A percentile compares a stretch with the other conserved stretches of the same genome.
phyloP scores from a whole-genome alignment of 371 early-diverging fungal genomes.

The Actinomucor elegans region DNA sequence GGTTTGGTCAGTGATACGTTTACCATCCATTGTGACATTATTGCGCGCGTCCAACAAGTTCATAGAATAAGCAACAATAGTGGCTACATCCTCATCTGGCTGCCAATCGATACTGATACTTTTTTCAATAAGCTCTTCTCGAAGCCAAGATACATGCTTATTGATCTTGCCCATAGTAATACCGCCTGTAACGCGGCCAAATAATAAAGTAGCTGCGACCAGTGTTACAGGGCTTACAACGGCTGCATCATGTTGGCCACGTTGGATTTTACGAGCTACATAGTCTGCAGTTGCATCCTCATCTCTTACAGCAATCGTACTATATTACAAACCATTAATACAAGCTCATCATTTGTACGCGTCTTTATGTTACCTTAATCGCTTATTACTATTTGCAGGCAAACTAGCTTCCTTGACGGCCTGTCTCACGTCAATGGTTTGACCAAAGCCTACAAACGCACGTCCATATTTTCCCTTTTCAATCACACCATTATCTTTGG shows the following conservation, averaged over 20 bases:
- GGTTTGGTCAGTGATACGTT: slow-evolving; percentile 38
- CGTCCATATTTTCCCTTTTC: slow-evolving; percentile 49
- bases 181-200: slow-evolving; percentile 35
- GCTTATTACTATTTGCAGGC: slow-evolving; percentile 5
- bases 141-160: slow-evolving; percentile 41
- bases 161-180: slow-evolving; percentile 40
- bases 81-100: slow-evolving; percentile 42
- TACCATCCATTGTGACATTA: slow-evolving; percentile 44
- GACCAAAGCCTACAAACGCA: slow-evolving; percentile 44
- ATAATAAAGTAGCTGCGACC: slow-evolving; percentile 45
- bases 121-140: slow-evolving; percentile 29
- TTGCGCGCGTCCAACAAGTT: slow-evolving; percentile 36
- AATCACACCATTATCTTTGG: slow-evolving; percentile 23
- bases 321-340: not conserved
- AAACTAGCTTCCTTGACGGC: slow-evolving; percentile 14
- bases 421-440: slow-evolving; percentile 26
- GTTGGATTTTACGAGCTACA: slow-evolving; percentile 36
- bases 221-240: slow-evolving; percentile 43
- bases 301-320: slow-evolving; percentile 21
- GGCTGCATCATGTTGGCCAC: slow-evolving; percentile 35
- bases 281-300: slow-evolving; percentile 25
- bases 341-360: not conserved
- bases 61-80: slow-evolving; percentile 39
- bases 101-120: slow-evolving; percentile 45
- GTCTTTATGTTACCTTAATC: slow-evolving; percentile 11